Conservation (phyloP, 306 rosid species). For the Astragalus glycyphyllos region DNA sequence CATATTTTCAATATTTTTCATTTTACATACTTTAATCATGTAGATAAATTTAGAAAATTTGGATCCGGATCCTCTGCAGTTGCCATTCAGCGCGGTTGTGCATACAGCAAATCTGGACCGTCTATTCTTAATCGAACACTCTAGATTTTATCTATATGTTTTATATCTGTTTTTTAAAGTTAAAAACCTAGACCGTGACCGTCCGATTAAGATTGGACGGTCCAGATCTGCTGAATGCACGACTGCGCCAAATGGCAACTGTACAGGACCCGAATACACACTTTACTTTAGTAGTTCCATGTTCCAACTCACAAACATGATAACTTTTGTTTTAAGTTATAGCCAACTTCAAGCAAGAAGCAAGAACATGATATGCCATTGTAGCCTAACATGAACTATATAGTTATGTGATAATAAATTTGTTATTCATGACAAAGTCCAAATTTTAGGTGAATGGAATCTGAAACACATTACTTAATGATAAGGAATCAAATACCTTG, state of each 20-base stretch:
- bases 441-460: too few species aligned
- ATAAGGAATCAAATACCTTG: slow-evolving; percentile 63
- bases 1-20: slow-evolving; percentile 11
- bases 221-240: too few species aligned
- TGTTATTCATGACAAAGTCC: too few species aligned
- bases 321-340: slow-evolving; percentile 11
- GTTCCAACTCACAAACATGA: slow-evolving; percentile 3
- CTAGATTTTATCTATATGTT: too few species aligned
- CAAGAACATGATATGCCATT: slow-evolving; percentile 16
- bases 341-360: slow-evolving; percentile 23
- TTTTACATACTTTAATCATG: background rate
- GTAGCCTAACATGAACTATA: background rate
- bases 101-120: too few species aligned
- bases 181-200: too few species aligned
- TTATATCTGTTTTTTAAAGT: too few species aligned
- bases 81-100: too few species aligned
- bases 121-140: too few species aligned
- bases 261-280: background rate
- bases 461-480: background rate
- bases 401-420: background rate
- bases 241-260: too few species aligned
- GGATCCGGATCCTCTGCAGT: background rate
- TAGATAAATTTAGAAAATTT: background rate
- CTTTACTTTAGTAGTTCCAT: background rate
- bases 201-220: too few species aligned